These are phyloP conservation scores for Calcarisporium arbuscula DNA, from an alignment of 2,329 filamentous ascomycete genomes.

Conservation along the genomic window DNA sequence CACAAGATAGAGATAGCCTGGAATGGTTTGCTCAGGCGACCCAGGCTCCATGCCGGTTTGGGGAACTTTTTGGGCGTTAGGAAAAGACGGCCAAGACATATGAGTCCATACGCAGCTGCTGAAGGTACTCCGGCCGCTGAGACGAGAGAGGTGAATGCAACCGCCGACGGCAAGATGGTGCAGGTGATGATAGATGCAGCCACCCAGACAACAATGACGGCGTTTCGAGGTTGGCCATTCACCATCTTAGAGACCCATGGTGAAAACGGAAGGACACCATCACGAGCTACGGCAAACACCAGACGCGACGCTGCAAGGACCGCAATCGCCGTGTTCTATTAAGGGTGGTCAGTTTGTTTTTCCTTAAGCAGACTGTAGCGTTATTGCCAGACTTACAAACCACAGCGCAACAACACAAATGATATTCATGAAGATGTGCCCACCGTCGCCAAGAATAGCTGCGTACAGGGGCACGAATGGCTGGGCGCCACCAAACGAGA, in stretches of 20 bases:
- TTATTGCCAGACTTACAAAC: slow-evolving; percentile 34
- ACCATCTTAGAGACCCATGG: slow-evolving; percentile 49
- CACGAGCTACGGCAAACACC: slow-evolving; percentile 56
- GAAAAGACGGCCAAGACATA: slow-evolving; percentile 40
- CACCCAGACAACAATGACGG: slow-evolving; percentile 51
- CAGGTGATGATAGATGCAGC: slow-evolving; percentile 50
- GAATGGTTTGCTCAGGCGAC: slow-evolving; percentile 36
- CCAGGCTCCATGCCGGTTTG: slow-evolving; percentile 40
- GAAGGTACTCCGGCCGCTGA: slow-evolving; percentile 46
- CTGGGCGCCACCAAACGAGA: slow-evolving; percentile 47
- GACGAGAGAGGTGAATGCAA: slow-evolving; percentile 47
- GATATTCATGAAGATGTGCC: slow-evolving; percentile 57
- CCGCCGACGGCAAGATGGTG: slow-evolving; percentile 49
- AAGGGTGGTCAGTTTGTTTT: too few relatives aligned
- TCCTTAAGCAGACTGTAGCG: not conserved
- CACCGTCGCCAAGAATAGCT: slow-evolving; percentile 46
- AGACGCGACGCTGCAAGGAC: slow-evolving; percentile 54
- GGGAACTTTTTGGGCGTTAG: slow-evolving; percentile 41
- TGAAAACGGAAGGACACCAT: slow-evolving; percentile 54
- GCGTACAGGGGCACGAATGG: slow-evolving; percentile 55
- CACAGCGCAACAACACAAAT: slow-evolving; percentile 43
- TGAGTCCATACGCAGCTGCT: slow-evolving; percentile 44
- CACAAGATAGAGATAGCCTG: slow-evolving; percentile 40
- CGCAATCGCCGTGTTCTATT: slow-evolving; percentile 51
- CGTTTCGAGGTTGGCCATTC: slow-evolving; percentile 52